phyloP scores from a whole-genome alignment of 1,284 basidiomycete genomes.

The Inonotus obliquus region DNA sequence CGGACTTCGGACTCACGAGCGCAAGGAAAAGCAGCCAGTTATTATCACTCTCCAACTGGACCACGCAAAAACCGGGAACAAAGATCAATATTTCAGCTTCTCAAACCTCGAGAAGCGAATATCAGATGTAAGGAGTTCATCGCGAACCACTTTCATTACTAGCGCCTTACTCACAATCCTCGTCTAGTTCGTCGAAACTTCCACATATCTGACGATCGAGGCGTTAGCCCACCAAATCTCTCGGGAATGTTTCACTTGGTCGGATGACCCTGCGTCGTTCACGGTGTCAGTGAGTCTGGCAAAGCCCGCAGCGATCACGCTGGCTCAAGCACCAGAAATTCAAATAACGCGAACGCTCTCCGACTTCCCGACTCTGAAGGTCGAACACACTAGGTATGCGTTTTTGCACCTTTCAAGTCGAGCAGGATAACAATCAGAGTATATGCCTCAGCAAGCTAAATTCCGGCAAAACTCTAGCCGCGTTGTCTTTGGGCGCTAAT shows the following conservation, averaged over 20 bases:
- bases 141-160: neutral
- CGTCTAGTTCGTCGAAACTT: constrained; percentile 16
- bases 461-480: constrained; percentile 32
- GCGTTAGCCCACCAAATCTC: constrained; percentile 8
- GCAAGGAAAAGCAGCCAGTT: constrained; percentile 66
- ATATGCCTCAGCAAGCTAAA: neutral
- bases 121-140: constrained; percentile 20
- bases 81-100: constrained; percentile 11
- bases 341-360: constrained; percentile 13
- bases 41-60: constrained; percentile 50
- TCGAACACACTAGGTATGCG: neutral
- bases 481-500: constrained; percentile 87
- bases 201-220: constrained; percentile 11
- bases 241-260: constrained; percentile 5
- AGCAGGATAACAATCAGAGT: neutral
- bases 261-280: constrained; percentile 7
- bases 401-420: neutral
- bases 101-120: constrained; percentile 7
- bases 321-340: constrained; percentile 15
- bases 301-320: constrained; percentile 14
- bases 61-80: constrained; percentile 22
- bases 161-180: neutral
- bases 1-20: constrained; percentile 72
- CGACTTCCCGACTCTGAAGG: constrained; percentile 4
- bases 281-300: constrained; percentile 2